Base-by-base conservation (phyloP, 2,329 filamentous ascomycete species). In the Thermothelomyces thermophilus region DNA sequence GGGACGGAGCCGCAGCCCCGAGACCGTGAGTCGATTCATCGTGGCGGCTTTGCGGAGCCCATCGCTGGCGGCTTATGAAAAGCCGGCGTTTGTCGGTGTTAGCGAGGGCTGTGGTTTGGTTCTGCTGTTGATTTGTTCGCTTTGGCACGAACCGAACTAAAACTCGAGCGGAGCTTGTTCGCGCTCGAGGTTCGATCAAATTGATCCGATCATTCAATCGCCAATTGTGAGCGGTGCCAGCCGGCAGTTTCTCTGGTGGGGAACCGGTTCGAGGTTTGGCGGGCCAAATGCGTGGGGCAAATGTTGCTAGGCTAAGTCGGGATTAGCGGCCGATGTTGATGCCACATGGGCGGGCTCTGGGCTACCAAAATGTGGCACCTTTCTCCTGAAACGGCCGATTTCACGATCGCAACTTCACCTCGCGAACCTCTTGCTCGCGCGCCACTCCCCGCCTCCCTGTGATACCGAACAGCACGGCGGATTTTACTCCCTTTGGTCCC, bases 21-120 rank as follows among this genome's bases (percentile, higher is more conserved):
- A 39, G 41, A 50, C 50, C 28, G 53, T 52, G 41, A 54, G 34
- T 52, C 68, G 66, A 62, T 73, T 77, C 71, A 76, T 77, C 62
- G 64, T 71, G 70, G 67, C 52, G 64, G 65, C 46, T 63, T 61
- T 47, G 42, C 45, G 58, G 60, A 48, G 48, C 55, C 64, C 66
- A 69, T 69, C 57, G 61, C 67, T 44, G 47, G 26, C 44, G 50
- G 46, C 47, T 31, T 46, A 10, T 11, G 40, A 3, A 2, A 37
- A 31, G 46, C 39, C 41, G 49, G 47, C 14, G 48, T 46, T n/a
- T 16, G 46, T 44, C 11, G 34, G 26, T 19, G 28, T 34, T 5
- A n/a, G 20, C 4, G 28, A 26, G 24, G 24, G 24, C 24, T 26
- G n/a, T n/a, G 24, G 24, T 26, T 26, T 9, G 10, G 28, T 26